Percentiles rank a stretch among this genome's conserved stretches.
Conservation (phyloP, 495 filamentous ascomycete genomes). For the Daldinia grandis region DNA sequence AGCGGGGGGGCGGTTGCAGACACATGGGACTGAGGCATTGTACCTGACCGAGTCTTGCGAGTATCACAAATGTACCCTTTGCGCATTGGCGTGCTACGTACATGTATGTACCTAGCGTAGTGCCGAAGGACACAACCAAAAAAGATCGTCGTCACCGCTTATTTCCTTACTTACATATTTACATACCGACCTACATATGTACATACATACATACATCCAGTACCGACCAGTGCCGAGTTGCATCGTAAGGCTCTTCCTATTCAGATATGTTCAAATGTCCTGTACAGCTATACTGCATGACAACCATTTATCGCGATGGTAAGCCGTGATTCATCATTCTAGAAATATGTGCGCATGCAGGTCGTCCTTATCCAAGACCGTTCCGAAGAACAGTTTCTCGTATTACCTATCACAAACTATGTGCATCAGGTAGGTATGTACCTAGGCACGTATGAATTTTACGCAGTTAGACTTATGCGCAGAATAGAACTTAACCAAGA, state of each 20-base stretch:
- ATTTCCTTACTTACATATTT: slow-evolving; percentile 23
- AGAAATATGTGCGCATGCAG: slow-evolving; percentile 7
- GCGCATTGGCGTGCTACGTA: slow-evolving; percentile 5
- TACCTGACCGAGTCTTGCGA: slow-evolving; percentile 28
- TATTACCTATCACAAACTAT: slow-evolving; percentile 2
- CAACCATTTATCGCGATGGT: neutral
- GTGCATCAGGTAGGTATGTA: neutral
- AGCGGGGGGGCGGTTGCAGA: slow-evolving; percentile 36
- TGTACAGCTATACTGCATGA: neutral
- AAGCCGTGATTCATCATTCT: slow-evolving; percentile 13
- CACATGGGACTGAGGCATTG: slow-evolving; percentile 31
- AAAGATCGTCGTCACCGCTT: slow-evolving; percentile 35
- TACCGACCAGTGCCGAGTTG: neutral
- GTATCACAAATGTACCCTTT: slow-evolving; percentile 24
- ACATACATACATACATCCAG: too few relatives aligned
- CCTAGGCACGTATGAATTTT: neutral
- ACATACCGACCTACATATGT: too few relatives aligned
- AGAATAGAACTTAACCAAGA: slow-evolving; percentile 25
- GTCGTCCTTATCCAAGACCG: neutral
- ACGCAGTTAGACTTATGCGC: slow-evolving; percentile 12
- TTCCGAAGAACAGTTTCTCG: neutral
- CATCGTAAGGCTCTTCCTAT: neutral
- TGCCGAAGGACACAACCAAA: slow-evolving; percentile 20
- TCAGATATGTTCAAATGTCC: neutral
- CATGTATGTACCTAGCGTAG: neutral